Percentiles rank a stretch among this genome's conserved stretches.
Conservation (phyloP, 2,329 filamentous ascomycete species). For the Penicillium sp. region DNA sequence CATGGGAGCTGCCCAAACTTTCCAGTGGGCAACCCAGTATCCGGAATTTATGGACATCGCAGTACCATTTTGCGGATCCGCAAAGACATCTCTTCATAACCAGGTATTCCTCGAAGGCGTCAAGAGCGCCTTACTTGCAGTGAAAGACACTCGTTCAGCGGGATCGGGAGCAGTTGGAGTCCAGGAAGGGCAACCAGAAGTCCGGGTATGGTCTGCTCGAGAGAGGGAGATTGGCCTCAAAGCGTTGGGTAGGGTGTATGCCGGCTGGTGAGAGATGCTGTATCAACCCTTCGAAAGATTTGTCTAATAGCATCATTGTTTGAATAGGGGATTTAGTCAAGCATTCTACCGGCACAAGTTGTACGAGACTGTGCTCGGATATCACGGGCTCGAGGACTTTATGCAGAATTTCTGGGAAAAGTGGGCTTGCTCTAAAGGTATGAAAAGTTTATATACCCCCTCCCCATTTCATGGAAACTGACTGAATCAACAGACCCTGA, state of each 20-base stretch:
- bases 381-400: conserved; percentile 72
- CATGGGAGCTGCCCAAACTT: conserved; percentile 71
- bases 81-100: conserved; percentile 68
- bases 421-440: conserved; percentile 71
- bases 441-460: neutral
- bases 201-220: conserved; percentile 56
- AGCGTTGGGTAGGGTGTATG: conserved; percentile 75
- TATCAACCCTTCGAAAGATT: neutral
- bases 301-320: conserved; percentile 1
- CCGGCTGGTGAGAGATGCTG: conserved; percentile 60
- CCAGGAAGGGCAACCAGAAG: conserved; percentile 41
- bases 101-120: conserved; percentile 70
- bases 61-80: conserved; percentile 69
- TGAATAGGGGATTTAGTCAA: conserved; percentile 71
- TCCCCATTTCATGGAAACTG: neutral
- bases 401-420: conserved; percentile 76
- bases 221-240: conserved; percentile 65
- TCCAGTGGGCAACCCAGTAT: conserved; percentile 66
- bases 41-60: conserved; percentile 68
- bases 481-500: conserved; percentile 62
- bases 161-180: conserved; percentile 55
- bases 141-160: conserved; percentile 58
- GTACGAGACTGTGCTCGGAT: conserved; percentile 68
- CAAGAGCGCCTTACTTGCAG: conserved; percentile 63
- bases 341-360: conserved; percentile 74